Evolutionary conservation across 495 filamentous ascomycete species (phyloP).

Genomic region (Thermochaetoides thermophila): DNA sequence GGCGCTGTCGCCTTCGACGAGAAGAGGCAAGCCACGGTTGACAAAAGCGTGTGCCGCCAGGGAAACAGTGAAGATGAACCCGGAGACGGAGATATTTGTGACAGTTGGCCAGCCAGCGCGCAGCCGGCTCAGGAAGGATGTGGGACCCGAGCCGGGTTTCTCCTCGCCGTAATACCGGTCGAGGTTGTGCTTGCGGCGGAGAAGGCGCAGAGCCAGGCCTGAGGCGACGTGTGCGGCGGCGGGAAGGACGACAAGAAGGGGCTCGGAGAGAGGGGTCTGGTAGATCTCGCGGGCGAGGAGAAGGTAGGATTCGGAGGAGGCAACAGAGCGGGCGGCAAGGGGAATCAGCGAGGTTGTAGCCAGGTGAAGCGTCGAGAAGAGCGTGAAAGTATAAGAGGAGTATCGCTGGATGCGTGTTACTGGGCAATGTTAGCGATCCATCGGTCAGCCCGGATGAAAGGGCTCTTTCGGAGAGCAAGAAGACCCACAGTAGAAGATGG

Average conservation of each 20-base stretch:
- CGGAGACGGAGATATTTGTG: conserved; percentile 48
- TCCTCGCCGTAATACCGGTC: conserved; percentile 47
- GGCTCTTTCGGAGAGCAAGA: conserved; percentile 6
- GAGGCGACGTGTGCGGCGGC: conserved; percentile 45
- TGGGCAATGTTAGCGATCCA: conserved; percentile 16
- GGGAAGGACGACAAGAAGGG: conserved; percentile 45
- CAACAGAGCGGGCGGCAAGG: conserved; percentile 38
- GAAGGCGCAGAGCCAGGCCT: conserved; percentile 59
- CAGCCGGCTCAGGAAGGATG: conserved; percentile 3
- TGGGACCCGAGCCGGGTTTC: conserved; percentile 15
- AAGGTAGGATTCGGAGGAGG: conserved; percentile 45
- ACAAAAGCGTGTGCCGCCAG: conserved; percentile 54
- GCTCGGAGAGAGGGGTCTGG: conserved; percentile 57
- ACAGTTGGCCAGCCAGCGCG: conserved; percentile 47
- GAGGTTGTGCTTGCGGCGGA: conserved; percentile 50
- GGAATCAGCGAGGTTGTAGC: conserved; percentile 68
- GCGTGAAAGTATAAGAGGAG: conserved; percentile 71
- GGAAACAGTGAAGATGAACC: conserved; percentile 49
- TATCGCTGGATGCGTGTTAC: conserved; percentile 72
- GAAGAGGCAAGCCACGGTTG: conserved; percentile 54
- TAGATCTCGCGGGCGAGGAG: conserved; percentile 61
- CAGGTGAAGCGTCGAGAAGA: conserved; percentile 65
- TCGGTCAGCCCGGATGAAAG: conserved; percentile 6
- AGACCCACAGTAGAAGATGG: conserved; percentile 46
- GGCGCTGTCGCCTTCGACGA: conserved; percentile 67